These are phyloP conservation scores for Diaporthe citriasiana DNA, from an alignment of 2,329 filamentous ascomycete species.

Conservation along the genomic window DNA sequence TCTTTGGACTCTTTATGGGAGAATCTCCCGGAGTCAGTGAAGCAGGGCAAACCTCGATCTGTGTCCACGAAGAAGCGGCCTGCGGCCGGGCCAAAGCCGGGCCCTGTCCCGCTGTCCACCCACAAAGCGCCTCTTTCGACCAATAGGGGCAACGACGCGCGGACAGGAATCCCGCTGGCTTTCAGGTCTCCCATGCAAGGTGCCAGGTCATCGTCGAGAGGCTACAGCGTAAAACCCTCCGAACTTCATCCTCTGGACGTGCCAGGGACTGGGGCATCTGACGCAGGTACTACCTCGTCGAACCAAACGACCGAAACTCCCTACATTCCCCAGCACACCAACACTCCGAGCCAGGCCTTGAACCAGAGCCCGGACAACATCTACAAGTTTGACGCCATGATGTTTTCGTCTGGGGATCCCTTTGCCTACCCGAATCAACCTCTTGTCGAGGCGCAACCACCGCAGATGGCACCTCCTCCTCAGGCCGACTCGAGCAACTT, in stretches of 20 bases:
- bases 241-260: slow-evolving; percentile 63
- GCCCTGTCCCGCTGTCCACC: slow-evolving; percentile 46
- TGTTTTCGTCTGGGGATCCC: slow-evolving; percentile 84
- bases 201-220: slow-evolving; percentile 48
- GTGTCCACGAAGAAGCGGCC: slow-evolving; percentile 69
- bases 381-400: slow-evolving; percentile 81
- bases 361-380: slow-evolving; percentile 61
- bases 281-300: slow-evolving; percentile 51
- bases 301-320: slow-evolving; percentile 47
- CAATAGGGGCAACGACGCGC: not conserved
- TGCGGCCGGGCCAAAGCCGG: slow-evolving; percentile 61
- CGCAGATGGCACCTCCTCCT: slow-evolving; percentile 50
- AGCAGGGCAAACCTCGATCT: slow-evolving; percentile 60
- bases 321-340: slow-evolving; percentile 37
- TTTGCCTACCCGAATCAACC: slow-evolving; percentile 85
- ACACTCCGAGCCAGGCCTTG: slow-evolving; percentile 48
- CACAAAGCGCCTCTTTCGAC: slow-evolving; percentile 29
- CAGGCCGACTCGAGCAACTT: slow-evolving; percentile 59
- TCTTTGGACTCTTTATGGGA: slow-evolving; percentile 86
- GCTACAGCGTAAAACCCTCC: slow-evolving; percentile 57
- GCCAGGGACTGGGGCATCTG: slow-evolving; percentile 57
- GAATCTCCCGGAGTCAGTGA: slow-evolving; percentile 81
- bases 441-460: slow-evolving; percentile 64
- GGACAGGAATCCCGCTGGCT: not conserved
- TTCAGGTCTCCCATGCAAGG: slow-evolving; percentile 40